Base-by-base conservation (phyloP, 352 stramenopile genomes). In the Globisporangium ultimum region DNA sequence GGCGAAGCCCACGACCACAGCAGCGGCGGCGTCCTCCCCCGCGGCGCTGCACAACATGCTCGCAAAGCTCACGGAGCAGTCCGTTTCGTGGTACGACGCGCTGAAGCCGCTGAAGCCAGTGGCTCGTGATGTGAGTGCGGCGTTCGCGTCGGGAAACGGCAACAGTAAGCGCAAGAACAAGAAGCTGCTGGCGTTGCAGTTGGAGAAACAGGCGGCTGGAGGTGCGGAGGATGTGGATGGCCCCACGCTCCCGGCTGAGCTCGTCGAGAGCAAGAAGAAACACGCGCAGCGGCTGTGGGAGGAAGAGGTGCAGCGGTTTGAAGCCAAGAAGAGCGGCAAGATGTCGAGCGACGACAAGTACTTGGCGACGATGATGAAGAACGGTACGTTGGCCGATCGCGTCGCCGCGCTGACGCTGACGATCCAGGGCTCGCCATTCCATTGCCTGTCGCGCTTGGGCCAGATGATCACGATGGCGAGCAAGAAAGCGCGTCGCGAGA, bases 391-490 rank as follows among this genome's bases (percentile, higher is more conserved):
- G 54, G 75, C 83, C 47, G 93, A 98, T 73, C 89, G 93, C 60
- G 85, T 98, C 24, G 91, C 91, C 3, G 88, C 93, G 38, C 72
- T 98, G 51, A 96, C 91, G 43, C 76, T 98, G 43, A 84, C 76
- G 55, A 82, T 97, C 47, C 91, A 97, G 58, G 72, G 71, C 18
- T 90, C 84, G 3, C 92, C 93, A 34, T 68, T 96, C 41, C 84
- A 96, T 60, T 83, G 71, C 36, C 56, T 98, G 7, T 60, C 76
- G 15, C 73, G 72, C 0, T 49, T 98, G 3, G 74, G 86, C 6
- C 80, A 93, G 55, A 75, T 98, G 18, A 82, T 98, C 51, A 79
- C 74, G 0, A 93, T 98, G 79, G 87, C 89, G 22, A 88, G 70
- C 64, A 98, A 97, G 69, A 95, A 96, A 54, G 88, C 89, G 40